Evolutionary conservation across 352 stramenopile species (phyloP), one percentile per base, ranked within the genome.

Genomic region (Elongisporangium undulatum): DNA sequence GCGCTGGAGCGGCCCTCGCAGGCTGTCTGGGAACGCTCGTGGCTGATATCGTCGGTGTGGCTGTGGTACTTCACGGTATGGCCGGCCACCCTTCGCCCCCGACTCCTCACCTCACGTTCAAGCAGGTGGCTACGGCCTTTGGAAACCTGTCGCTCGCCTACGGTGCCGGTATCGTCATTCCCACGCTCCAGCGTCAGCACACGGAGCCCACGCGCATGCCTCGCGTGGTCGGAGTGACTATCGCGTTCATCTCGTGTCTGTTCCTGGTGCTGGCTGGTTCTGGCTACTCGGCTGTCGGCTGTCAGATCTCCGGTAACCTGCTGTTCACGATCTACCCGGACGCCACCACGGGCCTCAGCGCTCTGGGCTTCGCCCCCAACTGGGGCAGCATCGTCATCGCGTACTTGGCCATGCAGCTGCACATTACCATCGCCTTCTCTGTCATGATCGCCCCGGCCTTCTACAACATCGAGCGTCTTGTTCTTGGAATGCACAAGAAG

Each of bases 361-460:
- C 70, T 7, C 61, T 87, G 10, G 62, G 81, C 55, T 63, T 89
- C 51, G 56, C 72, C 19, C 65, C 78, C 2, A 72, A 76, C 55
- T 69, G 75, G 21, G 78, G 75, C 60, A 66, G 64, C 59, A 71
- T 85, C 56, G 73, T 83, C 55, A 55, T 84, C 10, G 78, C 71
- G 4, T 87, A 79, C 56, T 62, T 79, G 62, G 82, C 78, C 65
- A 87, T 87, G 77, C 77, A 85, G 62, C 53, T 87, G 55, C 77
- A 87, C 63, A 79, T 87, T 58, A 80, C 73, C 50, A 85, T 87
- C 57, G 77, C 74, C 5, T 76, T 85, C 61, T 79, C 74, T n/a
- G 72, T 85, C 29, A 87, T 87, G 58, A 51, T 87, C 38, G 79
- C 82, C 59, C 77, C 77, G 3, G 74, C 81, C 55, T 56, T 87